Percentiles rank a stretch among this genome's conserved stretches.
These are phyloP conservation scores for Allium cepa DNA, from an alignment of 106 monocot species.

Conservation along the genomic window DNA sequence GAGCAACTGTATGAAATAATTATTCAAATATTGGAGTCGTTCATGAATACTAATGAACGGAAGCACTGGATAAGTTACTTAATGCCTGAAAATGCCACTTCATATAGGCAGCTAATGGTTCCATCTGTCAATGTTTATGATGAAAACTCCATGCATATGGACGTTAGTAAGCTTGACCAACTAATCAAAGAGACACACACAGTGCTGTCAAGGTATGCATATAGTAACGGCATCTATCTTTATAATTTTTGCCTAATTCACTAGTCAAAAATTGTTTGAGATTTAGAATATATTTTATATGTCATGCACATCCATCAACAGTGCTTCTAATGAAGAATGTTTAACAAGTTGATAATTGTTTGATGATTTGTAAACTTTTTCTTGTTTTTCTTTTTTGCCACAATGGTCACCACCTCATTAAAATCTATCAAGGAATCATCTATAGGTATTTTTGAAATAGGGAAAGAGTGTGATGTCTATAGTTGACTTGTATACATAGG, in stretches of 20 bases:
- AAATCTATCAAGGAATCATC: too few species aligned
- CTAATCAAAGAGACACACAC: constrained; percentile 66
- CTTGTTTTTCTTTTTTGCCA: too few species aligned
- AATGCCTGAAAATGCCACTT: constrained; percentile 60
- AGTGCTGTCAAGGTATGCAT: constrained; percentile 65
- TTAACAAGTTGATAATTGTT: neutral
- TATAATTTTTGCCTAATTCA: neutral
- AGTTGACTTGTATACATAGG: too few species aligned
- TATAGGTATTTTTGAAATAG: too few species aligned
- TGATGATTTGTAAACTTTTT: neutral
- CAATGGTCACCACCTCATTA: too few species aligned
- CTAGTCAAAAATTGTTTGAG: neutral
- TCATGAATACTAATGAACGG: constrained; percentile 43
- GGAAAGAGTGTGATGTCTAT: too few species aligned
- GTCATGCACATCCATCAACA: neutral
- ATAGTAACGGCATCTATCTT: neutral
- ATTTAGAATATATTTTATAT: neutral
- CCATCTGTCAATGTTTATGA: constrained; percentile 52
- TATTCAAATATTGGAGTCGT: constrained; percentile 49
- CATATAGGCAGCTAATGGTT: constrained; percentile 43
- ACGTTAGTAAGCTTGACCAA: constrained; percentile 68
- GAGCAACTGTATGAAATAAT: constrained; percentile 49
- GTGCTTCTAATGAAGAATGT: neutral
- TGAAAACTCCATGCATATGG: constrained; percentile 44
- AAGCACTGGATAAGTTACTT: constrained; percentile 61